A percentile compares a stretch with the other conserved stretches of the same genome.
Conservation (phyloP, 352 stramenopile species). For the Phytopythium helicoides region DNA sequence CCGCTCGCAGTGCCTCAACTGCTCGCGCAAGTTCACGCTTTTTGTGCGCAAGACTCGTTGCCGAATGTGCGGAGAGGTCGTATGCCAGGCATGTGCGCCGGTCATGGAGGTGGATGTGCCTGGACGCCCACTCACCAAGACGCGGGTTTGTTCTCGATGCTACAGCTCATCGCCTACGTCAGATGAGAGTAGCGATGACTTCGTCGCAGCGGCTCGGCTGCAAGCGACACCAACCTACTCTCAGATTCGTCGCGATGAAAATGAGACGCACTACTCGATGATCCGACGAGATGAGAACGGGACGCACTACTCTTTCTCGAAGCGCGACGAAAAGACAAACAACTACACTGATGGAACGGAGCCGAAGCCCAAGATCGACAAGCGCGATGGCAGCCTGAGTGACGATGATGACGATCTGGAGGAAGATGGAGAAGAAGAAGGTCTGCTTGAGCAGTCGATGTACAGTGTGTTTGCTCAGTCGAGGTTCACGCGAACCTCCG, state of each 20-base stretch:
- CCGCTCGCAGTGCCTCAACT: conserved; percentile 50
- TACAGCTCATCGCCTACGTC: conserved; percentile 28
- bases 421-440: conserved; percentile 39
- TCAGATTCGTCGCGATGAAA: conserved; percentile 24
- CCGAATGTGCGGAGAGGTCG: conserved; percentile 70
- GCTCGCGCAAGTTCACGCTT: conserved; percentile 64
- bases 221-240: not conserved
- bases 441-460: conserved; percentile 52
- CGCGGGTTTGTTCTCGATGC: conserved; percentile 59
- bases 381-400: conserved; percentile 16
- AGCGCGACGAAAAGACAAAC: not conserved
- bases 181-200: not conserved
- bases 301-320: conserved; percentile 5
- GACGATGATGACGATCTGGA: conserved; percentile 33
- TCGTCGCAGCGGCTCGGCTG: not conserved
- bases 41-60: conserved; percentile 74
- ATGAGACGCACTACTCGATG: conserved; percentile 40
- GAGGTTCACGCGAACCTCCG: conserved; percentile 44
- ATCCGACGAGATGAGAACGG: conserved; percentile 28
- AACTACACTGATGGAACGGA: conserved; percentile 3
- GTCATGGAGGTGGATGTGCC: conserved; percentile 42
- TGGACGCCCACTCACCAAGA: conserved; percentile 33
- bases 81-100: conserved; percentile 69
- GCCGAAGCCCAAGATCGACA: conserved; percentile 1
- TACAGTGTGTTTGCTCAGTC: conserved; percentile 56